Conservation (phyloP, 1,284 basidiomycete species). For the Ganoderma resinaceum region DNA sequence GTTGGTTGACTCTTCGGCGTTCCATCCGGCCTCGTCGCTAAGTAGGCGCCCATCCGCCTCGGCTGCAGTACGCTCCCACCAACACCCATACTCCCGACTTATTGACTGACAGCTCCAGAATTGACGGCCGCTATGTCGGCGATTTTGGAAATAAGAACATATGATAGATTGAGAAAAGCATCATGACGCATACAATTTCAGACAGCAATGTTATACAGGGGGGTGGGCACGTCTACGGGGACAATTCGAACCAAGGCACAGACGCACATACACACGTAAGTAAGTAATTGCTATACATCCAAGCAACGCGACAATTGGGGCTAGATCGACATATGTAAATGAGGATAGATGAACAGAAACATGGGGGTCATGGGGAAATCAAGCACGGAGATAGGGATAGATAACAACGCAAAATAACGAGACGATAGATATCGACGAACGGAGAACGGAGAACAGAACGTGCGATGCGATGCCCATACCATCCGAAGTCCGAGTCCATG, state of each 20-base stretch:
- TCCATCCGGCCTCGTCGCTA: slow-evolving; percentile 1
- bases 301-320: not conserved
- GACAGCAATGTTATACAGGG: not conserved
- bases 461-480: not conserved
- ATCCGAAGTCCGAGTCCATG: not conserved
- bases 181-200: not conserved
- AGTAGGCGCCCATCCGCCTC: slow-evolving; percentile 9
- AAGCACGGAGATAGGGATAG: not conserved
- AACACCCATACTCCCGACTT: not conserved
- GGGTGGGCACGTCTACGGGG: not conserved
- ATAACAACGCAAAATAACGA: not conserved
- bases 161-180: not conserved
- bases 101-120: not conserved
- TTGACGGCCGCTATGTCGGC: not conserved
- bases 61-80: not conserved
- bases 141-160: not conserved
- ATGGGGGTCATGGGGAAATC: not conserved
- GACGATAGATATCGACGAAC: not conserved
- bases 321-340: slow-evolving; percentile 2
- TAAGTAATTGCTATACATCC: slow-evolving; percentile 7
- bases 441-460: not conserved
- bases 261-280: not conserved
- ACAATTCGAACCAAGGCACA: not conserved
- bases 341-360: not conserved
- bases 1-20: slow-evolving; percentile 12